phyloP scores from a whole-genome alignment of 257 asterid species.

The Mitragyna speciosa region DNA sequence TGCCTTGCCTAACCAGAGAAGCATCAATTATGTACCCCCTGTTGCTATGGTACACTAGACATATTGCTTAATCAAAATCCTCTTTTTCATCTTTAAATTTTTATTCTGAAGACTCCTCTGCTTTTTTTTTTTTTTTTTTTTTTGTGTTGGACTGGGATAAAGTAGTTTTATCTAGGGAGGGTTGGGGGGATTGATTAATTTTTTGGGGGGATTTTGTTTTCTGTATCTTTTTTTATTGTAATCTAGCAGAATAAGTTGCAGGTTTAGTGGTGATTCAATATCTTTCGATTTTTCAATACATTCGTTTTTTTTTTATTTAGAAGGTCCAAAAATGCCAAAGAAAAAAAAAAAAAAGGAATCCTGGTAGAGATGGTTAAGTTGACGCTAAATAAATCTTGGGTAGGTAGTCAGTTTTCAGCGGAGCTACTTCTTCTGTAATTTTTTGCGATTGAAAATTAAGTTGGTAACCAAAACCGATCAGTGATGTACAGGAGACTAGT shows the following conservation, averaged over 20 bases:
- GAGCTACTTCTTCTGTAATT: not conserved
- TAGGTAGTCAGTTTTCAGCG: not conserved
- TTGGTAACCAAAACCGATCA: conserved; percentile 8
- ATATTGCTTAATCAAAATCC: not conserved
- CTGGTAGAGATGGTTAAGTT: not conserved
- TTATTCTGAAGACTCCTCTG: not conserved
- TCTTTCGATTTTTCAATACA: not conserved
- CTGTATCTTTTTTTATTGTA: conserved; percentile 9
- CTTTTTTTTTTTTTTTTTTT: not conserved
- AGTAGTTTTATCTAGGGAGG: not conserved
- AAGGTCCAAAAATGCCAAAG: not conserved
- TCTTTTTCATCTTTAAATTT: not conserved
- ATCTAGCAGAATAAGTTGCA: conserved; percentile 21
- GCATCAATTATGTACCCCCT: conserved; percentile 49
- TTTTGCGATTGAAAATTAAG: conserved; percentile 1
- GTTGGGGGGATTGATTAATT: conserved; percentile 10
- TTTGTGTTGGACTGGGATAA: not conserved
- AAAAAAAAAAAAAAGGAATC: not conserved
- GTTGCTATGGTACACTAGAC: conserved; percentile 68
- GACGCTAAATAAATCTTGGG: not conserved
- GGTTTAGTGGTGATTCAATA: not conserved
- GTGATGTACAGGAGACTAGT: too few species aligned
- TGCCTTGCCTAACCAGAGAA: conserved; percentile 92
- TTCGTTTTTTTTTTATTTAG: too few species aligned
- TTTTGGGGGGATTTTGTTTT: conserved; percentile 10